phyloP scores from a whole-genome alignment of 2,329 filamentous ascomycete species.

The Helotiales sp. region DNA sequence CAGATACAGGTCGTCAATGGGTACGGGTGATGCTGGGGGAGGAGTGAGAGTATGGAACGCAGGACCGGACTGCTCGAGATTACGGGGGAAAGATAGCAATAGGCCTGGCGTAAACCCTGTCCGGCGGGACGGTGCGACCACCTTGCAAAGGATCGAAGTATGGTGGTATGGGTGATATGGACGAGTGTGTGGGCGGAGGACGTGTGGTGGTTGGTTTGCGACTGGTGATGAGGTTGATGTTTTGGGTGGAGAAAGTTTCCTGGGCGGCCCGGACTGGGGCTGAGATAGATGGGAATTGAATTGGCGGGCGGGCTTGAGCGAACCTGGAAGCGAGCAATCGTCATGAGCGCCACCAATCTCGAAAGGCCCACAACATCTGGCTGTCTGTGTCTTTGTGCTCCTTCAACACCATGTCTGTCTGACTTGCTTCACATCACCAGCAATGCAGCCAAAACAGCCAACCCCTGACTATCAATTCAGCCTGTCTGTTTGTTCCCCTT shows the following conservation, averaged over 20 bases:
- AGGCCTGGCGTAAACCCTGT: neutral
- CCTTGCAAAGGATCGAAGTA: conserved; percentile 7
- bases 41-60: conserved; percentile 12
- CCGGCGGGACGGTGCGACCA: neutral
- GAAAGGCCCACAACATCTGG: conserved; percentile 1
- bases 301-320: neutral
- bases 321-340: conserved; percentile 6
- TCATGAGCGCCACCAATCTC: conserved; percentile 1
- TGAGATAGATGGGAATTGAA: neutral
- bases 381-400: neutral
- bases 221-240: neutral
- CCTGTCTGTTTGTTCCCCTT: neutral
- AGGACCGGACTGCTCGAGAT: neutral
- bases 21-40: conserved; percentile 9
- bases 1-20: conserved; percentile 38
- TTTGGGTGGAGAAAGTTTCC: conserved; percentile 12
- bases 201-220: conserved; percentile 2
- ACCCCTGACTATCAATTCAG: neutral
- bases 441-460: neutral
- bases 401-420: neutral
- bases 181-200: conserved; percentile 1
- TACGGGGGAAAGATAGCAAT: neutral
- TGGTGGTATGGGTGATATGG: conserved; percentile 11
- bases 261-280: neutral
- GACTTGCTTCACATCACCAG: neutral